Evolutionary conservation across 345 rosid species (phyloP).

Genomic region (Eucalyptus camaldulensis): DNA sequence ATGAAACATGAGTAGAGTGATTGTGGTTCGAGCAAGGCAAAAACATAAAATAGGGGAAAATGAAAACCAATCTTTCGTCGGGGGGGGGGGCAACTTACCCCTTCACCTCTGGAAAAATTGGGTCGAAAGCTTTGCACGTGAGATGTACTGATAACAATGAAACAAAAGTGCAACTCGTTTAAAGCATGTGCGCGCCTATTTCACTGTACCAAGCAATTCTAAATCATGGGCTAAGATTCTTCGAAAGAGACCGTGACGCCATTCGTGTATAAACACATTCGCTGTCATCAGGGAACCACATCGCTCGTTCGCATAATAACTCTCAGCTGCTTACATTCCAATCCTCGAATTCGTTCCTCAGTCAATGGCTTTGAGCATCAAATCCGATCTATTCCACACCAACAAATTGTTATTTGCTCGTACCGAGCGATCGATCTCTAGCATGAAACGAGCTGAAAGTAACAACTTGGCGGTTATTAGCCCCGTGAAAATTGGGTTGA

Average conservation of each 20-base stretch:
- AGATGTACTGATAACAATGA: background rate
- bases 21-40: background rate
- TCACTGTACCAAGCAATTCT: background rate
- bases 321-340: background rate
- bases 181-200: background rate
- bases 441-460: background rate
- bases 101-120: conserved; percentile 27
- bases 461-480: background rate
- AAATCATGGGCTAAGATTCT: background rate
- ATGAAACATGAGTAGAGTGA: background rate
- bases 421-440: background rate
- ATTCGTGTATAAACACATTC: background rate
- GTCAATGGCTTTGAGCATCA: background rate
- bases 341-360: background rate
- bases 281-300: background rate
- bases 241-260: background rate
- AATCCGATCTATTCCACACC: background rate
- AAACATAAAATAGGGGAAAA: background rate
- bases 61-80: background rate
- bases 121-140: too few relatives aligned
- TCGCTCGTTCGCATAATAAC: background rate
- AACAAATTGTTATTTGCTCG: background rate
- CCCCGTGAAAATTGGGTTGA: background rate
- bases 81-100: conserved; percentile 23
- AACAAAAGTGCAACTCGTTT: background rate